Evolutionary conservation across 768 basidiomycete species (phyloP), one percentile per base, ranked within the genome.

Genomic region (Tricholoma sp.): DNA sequence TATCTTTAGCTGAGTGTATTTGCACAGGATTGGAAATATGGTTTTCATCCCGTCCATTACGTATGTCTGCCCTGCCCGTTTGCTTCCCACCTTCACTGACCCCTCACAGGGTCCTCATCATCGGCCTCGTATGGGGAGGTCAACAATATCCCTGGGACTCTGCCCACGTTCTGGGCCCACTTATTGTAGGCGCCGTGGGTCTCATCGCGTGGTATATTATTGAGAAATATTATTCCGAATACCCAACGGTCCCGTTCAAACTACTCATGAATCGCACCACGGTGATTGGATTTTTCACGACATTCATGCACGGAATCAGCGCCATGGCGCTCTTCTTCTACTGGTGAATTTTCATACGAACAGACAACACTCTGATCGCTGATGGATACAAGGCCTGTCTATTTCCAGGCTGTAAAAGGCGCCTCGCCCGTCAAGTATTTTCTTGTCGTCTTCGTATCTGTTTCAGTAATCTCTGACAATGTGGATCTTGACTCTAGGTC

Each of bases 81-180:
- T 15, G 15, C 13, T 37, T 37, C 36, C 36, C 36, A 37, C 15
- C 36, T 12, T 37, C 6, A 37, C 36, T 37, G 36, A 37, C 36
- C 36, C 36, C 36, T 37, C 36, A 15, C 15, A 37, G 36, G 36
- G 36, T 37, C 36, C 61, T 57, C 18, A 72, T 76, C 34, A 65
- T 81, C 42, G 79, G 64, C 0, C 64, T 84, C 6, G 80, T 76
- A 2, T 81, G 76, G 75, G 81, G 74, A n/a, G 80, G 82, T 1
- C 64, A 73, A 18, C 59, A 63, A 0, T 77, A 73, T 55, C 51
- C 74, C 0, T 84, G 82, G 81, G 56, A 54, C 3, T 75, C 74
- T 0, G 65, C 62, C 12, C 60, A 58, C 2, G 71, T 80, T 11
- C 65, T 83, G 17, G 68, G 70, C 2, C 78, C 80, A 0, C 66